A percentile compares a stretch with the other conserved stretches of the same genome.
Evolutionary conservation across 2,329 filamentous ascomycete species (phyloP).

Genomic region (Grosmannia serpens): DNA sequence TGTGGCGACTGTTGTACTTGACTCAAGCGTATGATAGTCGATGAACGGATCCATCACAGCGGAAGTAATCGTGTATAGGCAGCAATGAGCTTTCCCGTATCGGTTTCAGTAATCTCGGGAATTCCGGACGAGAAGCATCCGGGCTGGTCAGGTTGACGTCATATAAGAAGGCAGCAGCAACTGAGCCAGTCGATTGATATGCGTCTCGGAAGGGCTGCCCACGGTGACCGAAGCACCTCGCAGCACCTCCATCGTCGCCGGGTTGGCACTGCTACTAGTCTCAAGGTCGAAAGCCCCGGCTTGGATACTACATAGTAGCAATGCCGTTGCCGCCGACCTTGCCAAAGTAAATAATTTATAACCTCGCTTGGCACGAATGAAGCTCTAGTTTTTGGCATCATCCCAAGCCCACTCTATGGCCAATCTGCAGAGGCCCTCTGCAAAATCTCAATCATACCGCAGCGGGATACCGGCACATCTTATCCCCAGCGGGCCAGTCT

Average conservation of each 20-base stretch:
- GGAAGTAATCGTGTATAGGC: slow-evolving; percentile 17
- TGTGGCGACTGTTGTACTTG: too few relatives aligned
- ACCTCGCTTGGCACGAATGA: slow-evolving; percentile 59
- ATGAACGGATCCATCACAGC: slow-evolving; percentile 15
- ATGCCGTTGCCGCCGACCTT: slow-evolving; percentile 34
- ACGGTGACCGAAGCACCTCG: slow-evolving; percentile 32
- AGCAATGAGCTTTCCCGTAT: slow-evolving; percentile 11
- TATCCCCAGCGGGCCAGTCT: slow-evolving; percentile 1
- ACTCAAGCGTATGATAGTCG: too few relatives aligned
- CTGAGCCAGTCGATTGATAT: slow-evolving; percentile 35
- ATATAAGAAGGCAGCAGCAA: slow-evolving; percentile 40
- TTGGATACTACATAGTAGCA: slow-evolving; percentile 20
- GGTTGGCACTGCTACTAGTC: slow-evolving; percentile 11
- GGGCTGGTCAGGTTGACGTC: slow-evolving; percentile 36
- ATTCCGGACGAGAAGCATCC: slow-evolving; percentile 15
- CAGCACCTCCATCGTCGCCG: slow-evolving; percentile 20
- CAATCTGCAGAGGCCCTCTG: slow-evolving; percentile 38
- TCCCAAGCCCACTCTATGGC: slow-evolving; percentile 33
- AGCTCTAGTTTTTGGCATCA: slow-evolving; percentile 39
- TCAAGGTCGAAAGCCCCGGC: slow-evolving; percentile 7
- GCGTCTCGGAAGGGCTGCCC: slow-evolving; percentile 30
- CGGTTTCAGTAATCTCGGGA: slow-evolving; percentile 15
- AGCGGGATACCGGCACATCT: neutral
- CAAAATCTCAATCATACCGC: neutral
- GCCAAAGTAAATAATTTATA: slow-evolving; percentile 58